A percentile compares a stretch with the other conserved stretches of the same genome.
These are phyloP conservation scores for Scopulariopsis brevicaulis DNA, from an alignment of 2,329 filamentous ascomycete genomes.

Conservation along the genomic window DNA sequence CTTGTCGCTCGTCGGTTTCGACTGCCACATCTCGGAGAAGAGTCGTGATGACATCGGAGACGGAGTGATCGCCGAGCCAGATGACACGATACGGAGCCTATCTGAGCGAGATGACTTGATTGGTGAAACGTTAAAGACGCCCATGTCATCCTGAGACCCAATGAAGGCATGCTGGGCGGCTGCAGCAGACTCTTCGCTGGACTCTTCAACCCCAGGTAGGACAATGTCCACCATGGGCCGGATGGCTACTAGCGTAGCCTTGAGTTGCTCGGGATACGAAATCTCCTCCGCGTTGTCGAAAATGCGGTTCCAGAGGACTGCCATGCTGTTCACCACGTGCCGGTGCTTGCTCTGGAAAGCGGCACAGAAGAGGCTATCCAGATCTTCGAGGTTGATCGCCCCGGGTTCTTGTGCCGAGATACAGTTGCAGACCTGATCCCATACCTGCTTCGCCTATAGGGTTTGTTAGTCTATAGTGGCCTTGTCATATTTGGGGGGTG, in stretches of 20 bases:
- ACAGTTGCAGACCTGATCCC: conserved; percentile 33
- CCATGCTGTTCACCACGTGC: conserved; percentile 37
- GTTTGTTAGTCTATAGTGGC: conserved; percentile 12
- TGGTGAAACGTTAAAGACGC: conserved; percentile 12
- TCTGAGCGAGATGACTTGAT: conserved; percentile 3
- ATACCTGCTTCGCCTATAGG: conserved; percentile 33
- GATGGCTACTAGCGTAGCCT: conserved; percentile 48
- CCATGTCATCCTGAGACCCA: conserved; percentile 32
- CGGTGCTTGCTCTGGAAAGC: conserved; percentile 47
- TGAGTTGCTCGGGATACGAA: conserved; percentile 54
- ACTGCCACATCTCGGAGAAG: background rate
- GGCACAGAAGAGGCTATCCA: conserved; percentile 44
- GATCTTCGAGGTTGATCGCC: conserved; percentile 32
- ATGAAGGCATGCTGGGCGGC: conserved; percentile 30
- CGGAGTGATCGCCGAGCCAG: background rate
- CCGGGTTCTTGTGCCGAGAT: conserved; percentile 23
- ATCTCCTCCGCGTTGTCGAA: conserved; percentile 50
- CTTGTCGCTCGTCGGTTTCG: background rate
- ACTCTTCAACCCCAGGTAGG: conserved; percentile 24
- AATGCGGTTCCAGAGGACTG: conserved; percentile 55
- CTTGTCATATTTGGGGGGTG: background rate
- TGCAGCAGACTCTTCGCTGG: conserved; percentile 23
- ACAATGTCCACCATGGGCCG: conserved; percentile 37
- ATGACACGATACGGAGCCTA: background rate
- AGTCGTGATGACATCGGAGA: background rate